phyloP scores from a whole-genome alignment of 2,329 filamentous ascomycete genomes.

The Trichoderma koningii region DNA sequence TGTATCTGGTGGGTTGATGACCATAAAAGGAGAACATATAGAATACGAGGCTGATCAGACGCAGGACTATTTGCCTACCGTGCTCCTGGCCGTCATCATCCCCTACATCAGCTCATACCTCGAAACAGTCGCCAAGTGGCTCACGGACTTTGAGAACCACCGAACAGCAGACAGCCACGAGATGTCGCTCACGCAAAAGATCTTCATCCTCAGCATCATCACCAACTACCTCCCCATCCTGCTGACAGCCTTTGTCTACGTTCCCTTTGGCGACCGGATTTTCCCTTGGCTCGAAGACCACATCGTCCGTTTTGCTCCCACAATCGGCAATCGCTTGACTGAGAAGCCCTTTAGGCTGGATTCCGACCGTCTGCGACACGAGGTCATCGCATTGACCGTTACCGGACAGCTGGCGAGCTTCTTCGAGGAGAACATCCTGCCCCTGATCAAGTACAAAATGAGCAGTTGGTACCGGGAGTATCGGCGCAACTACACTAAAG shows the following conservation, averaged over 20 bases:
- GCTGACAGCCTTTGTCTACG: conserved; percentile 76
- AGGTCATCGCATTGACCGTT: conserved; percentile 74
- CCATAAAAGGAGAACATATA: neutral
- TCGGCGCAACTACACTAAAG: conserved; percentile 39
- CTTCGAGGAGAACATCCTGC: conserved; percentile 70
- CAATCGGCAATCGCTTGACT: conserved; percentile 54
- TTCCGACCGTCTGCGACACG: conserved; percentile 64
- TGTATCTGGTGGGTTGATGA: conserved; percentile 55
- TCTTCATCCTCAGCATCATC: conserved; percentile 78
- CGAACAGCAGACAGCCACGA: conserved; percentile 70
- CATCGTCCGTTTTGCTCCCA: conserved; percentile 50
- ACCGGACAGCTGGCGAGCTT: conserved; percentile 72
- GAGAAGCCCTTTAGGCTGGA: conserved; percentile 63
- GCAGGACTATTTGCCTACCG: conserved; percentile 71
- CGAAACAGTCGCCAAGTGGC: conserved; percentile 60
- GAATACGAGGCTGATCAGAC: neutral
- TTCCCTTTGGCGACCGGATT: conserved; percentile 69
- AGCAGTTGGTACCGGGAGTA: conserved; percentile 50
- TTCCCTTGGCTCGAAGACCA: conserved; percentile 68
- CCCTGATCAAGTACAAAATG: conserved; percentile 64
- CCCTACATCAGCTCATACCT: conserved; percentile 66
- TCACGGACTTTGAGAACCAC: conserved; percentile 76
- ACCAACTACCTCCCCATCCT: conserved; percentile 77
- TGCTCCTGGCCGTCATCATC: conserved; percentile 66
- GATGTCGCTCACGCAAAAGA: conserved; percentile 70